phyloP scores from a whole-genome alignment of 179 eudicot genomes.

The Spinacia oleracea region DNA sequence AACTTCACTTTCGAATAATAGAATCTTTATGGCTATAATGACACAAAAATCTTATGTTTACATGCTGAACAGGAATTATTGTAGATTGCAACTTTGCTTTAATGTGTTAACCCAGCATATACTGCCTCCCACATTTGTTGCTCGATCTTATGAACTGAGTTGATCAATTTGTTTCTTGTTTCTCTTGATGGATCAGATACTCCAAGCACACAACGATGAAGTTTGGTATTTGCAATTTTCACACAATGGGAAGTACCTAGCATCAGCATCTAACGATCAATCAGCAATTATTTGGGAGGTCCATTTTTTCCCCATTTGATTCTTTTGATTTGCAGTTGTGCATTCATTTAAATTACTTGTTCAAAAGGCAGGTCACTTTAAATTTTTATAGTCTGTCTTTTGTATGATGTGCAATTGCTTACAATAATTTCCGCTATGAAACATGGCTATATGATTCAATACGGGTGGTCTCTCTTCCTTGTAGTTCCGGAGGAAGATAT shows the following conservation, averaged over 20 bases:
- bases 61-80: no score
- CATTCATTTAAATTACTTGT: background rate
- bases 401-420: background rate
- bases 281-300: conserved; percentile 75
- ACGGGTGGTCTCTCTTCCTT: background rate
- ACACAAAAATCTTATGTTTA: no score
- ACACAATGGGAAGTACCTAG: conserved; percentile 63
- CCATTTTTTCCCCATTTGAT: conserved; percentile 15
- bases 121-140: background rate
- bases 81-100: no score
- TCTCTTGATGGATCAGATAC: background rate
- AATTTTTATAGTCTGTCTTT: background rate
- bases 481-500: background rate
- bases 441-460: background rate
- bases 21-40: no score
- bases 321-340: background rate
- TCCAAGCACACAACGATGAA: conserved; percentile 54
- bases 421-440: background rate
- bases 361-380: background rate
- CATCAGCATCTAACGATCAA: conserved; percentile 66
- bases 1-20: no score
- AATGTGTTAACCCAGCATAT: no score
- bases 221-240: conserved; percentile 74
- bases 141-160: background rate
- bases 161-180: no score